Percentiles rank a stretch among this genome's conserved stretches.
phyloP scores from a whole-genome alignment of 2,329 filamentous ascomycete genomes.

The Sarocladium strictum region DNA sequence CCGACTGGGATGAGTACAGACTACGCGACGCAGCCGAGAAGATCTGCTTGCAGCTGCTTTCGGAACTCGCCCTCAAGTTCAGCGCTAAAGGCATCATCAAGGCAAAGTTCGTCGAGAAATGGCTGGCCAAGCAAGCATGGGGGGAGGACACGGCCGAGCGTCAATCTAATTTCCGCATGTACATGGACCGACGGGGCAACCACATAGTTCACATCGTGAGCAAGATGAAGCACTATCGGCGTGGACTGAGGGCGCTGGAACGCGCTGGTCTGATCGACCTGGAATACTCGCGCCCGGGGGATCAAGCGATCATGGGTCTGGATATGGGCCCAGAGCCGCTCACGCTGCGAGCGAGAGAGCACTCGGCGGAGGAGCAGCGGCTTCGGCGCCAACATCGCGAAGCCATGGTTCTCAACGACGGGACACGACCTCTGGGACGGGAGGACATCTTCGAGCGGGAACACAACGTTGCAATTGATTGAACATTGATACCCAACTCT shows the following conservation, averaged over 20 bases:
- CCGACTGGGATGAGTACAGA: conserved; percentile 56
- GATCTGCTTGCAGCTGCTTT: conserved; percentile 51
- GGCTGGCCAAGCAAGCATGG: conserved; percentile 70
- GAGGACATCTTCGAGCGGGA: conserved; percentile 73
- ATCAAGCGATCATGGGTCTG: conserved; percentile 23
- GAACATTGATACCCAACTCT: too few species aligned
- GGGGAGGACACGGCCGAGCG: conserved; percentile 49
- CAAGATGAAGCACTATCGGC: conserved; percentile 40
- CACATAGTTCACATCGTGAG: conserved; percentile 46
- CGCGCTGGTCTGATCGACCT: conserved; percentile 41
- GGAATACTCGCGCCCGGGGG: conserved; percentile 18
- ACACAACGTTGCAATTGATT: conserved; percentile 23
- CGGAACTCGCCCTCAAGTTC: conserved; percentile 54
- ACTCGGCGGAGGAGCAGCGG: conserved; percentile 62
- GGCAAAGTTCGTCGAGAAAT: conserved; percentile 63
- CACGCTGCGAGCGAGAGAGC: conserved; percentile 35
- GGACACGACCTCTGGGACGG: conserved; percentile 65
- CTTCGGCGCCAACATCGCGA: conserved; percentile 72
- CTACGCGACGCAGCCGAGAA: conserved; percentile 57
- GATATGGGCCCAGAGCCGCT: conserved; percentile 18
- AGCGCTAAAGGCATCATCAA: conserved; percentile 51
- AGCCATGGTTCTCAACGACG: conserved; percentile 86
- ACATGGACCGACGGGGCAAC: conserved; percentile 45
- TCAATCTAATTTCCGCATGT: conserved; percentile 46
- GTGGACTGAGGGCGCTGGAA: conserved; percentile 46